Evolutionary conservation across 106 monocot species (phyloP), one percentile per base, ranked within the genome.

Genomic region (Ottelia alismoides): DNA sequence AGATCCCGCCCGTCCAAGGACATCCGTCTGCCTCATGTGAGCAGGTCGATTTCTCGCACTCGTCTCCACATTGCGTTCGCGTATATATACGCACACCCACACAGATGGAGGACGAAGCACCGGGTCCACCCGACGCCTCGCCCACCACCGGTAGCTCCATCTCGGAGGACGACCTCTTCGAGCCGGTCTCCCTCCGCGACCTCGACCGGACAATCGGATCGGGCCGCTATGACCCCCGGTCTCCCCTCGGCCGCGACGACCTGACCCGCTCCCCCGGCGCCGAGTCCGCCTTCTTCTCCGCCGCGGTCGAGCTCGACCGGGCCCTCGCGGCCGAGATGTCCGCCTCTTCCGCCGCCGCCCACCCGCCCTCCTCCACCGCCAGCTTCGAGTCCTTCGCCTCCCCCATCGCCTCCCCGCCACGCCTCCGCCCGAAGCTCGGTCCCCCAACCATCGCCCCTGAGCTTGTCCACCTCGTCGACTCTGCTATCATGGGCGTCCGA

Each of bases 131-230:
- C 20, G 49, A 54, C 50, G 22, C 48, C 16, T 0, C 0, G 21
- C 24, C 18, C 22, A 25, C 29, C 40, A 28, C 74, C 22, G 27
- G 56, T 30, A 56, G 47, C 56, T 74, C 82, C 56, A 44, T 74
- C 52, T 40, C 65, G 11, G 76, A 74, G 7, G 92, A 82, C 28
- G 87, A 79, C 49, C 73, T 72, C 25, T 83, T 87, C 56, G 92
- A 87, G 64, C 78, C 91, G 9, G 82, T 92, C 25, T 81, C 66
- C 24, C 74, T 90, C 52, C 66, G 68, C 2, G 92, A 83, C 66
- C 64, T 74, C 27, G 72, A 68, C 54, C 47, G 27, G 25, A 27
- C 52, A 26, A 25, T 35, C 23, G 21, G n/a, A n/a, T 51, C 69
- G 11, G 60, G 53, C 3, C 14, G 60, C 10, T 47, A 27, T n/a